Base-by-base conservation (phyloP, 2,329 filamentous ascomycete species). In the Neocucurbitaria cava region DNA sequence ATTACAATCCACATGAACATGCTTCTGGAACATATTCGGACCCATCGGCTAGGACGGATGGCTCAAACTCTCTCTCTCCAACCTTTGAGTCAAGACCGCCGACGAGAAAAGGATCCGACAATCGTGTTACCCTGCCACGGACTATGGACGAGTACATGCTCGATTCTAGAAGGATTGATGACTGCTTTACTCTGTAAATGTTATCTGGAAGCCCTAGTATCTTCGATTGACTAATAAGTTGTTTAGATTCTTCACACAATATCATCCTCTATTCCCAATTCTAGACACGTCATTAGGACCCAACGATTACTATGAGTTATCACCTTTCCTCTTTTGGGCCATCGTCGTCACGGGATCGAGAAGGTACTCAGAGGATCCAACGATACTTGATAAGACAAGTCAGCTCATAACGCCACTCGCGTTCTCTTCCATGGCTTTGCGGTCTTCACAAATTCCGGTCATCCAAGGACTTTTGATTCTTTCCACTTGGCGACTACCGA, bases 401-500 rank as follows among this genome's bases (percentile, higher is more conserved):
- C 64, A 72, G 33, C 59, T 65, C 20, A 74, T 77, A 33, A 75
- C 71, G 8, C 69, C 71, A 18, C 67, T 77, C 28, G 75, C 74
- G 1, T 74, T 77, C 48, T 68, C 66, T 11, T 74, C 72, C 21
- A 73, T 76, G 66, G 70, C 73, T 18, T 63, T 74, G 13, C 70
- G 73, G 3, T 68, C 72, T 10, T 74, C 71, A 5, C 71, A 68
- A 10, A 73, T 77, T 47, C 70, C 75, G 13, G 71, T 75, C 13
- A 78, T 78, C 20, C 75, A 78, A 51, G 75, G 72, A 15, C 61
- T 77, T 9, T 54, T 78, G 4, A 68, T 78, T 9, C 69, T 78
- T 10, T 77, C 75, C 42, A 73, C 75, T 17, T 78, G 76, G 76
- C 70, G 75, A 3, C 57, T 78, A 24, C 76, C 76, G 7, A 74